Conservation (phyloP, 2,329 filamentous ascomycete genomes). For the Ophiostoma novo-ulmi region DNA sequence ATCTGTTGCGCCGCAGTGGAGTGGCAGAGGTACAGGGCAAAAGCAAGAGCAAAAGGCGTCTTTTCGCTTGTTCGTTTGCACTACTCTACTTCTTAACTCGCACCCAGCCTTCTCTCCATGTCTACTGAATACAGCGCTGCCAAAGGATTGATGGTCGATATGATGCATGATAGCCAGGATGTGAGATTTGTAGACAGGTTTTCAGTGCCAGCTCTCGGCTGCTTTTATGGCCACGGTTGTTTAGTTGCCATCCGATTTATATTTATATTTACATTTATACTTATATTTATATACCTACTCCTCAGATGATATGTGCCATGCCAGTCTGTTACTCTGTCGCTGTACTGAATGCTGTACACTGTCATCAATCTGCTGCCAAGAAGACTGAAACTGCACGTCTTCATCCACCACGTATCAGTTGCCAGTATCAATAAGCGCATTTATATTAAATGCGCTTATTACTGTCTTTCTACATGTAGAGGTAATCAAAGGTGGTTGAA, state of each 20-base stretch:
- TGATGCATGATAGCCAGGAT: constrained; percentile 4
- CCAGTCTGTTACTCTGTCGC: too few species aligned
- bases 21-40: not conserved
- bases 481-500: not conserved
- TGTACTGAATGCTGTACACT: not conserved
- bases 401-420: not conserved
- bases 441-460: not conserved
- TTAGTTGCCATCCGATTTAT: not conserved
- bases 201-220: not conserved
- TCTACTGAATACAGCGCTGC: not conserved
- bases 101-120: not conserved
- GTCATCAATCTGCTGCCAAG: not conserved
- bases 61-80: not conserved
- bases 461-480: too few species aligned
- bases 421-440: not conserved
- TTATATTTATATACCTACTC: not conserved
- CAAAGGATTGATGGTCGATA: not conserved
- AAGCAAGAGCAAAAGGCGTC: not conserved
- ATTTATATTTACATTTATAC: not conserved
- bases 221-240: not conserved
- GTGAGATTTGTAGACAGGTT: not conserved
- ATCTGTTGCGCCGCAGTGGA: constrained; percentile 14
- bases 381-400: constrained; percentile 1
- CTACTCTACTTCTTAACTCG: not conserved
- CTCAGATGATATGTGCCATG: too few species aligned